Conservation (phyloP, 208 protist genomes). For the Naegleria gruberi region DNA sequence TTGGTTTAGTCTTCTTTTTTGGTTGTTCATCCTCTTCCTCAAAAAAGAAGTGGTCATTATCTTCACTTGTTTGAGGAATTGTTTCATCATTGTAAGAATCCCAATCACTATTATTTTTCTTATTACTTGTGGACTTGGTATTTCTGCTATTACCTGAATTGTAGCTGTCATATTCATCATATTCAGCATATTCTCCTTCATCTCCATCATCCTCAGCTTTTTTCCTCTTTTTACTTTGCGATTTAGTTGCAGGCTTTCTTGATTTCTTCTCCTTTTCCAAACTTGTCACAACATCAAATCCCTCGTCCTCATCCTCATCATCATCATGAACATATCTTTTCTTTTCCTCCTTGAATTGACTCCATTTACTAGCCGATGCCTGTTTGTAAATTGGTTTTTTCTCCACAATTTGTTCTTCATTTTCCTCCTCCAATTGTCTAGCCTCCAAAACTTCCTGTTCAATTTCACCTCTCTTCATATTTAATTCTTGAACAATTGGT, state of each 20-base stretch:
- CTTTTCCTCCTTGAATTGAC: background rate
- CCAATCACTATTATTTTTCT: background rate
- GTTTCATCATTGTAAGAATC: background rate
- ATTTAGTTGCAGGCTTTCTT: too few relatives aligned
- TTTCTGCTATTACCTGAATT: too few relatives aligned
- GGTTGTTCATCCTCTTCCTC: background rate
- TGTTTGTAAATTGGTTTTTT: background rate
- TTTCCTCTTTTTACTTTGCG: too few relatives aligned
- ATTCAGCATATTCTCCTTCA: too few relatives aligned
- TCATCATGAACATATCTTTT: background rate
- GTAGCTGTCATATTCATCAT: too few relatives aligned
- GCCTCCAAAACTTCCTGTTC: background rate
- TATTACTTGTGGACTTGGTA: background rate
- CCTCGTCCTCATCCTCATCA: background rate
- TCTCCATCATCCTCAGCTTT: too few relatives aligned
- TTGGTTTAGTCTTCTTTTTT: background rate
- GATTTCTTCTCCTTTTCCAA: background rate
- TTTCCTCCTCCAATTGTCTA: background rate
- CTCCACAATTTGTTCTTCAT: background rate
- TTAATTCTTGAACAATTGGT: background rate
- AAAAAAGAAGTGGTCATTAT: background rate
- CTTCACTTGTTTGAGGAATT: background rate
- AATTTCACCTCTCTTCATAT: background rate
- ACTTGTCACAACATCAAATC: background rate
- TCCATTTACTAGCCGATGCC: background rate